Evolutionary conservation across 2,329 filamentous ascomycete species (phyloP).

Genomic region (Verticillium dahliae): DNA sequence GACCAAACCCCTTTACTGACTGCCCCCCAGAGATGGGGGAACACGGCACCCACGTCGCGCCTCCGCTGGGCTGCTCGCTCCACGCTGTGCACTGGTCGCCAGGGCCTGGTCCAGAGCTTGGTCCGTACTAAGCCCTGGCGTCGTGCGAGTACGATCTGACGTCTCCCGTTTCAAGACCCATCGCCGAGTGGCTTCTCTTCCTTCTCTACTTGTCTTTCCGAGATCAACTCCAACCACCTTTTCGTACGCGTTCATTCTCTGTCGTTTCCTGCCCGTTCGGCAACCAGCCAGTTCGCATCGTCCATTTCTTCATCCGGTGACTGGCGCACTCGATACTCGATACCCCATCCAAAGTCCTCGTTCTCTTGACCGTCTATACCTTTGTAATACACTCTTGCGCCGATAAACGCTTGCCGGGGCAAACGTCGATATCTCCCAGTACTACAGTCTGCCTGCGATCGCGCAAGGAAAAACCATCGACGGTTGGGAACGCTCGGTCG

Average conservation of each 20-base stretch:
- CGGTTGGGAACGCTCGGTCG: neutral
- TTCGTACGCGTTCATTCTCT: constrained; percentile 6
- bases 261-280: constrained; percentile 1
- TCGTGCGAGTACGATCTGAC: constrained; percentile 14
- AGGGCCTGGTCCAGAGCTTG: constrained; percentile 9
- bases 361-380: neutral
- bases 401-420: constrained; percentile 5
- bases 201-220: constrained; percentile 7
- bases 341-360: constrained; percentile 6
- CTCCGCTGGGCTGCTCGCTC: constrained; percentile 7
- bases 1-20: neutral
- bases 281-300: neutral
- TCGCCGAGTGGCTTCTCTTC: constrained; percentile 7
- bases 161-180: constrained; percentile 18
- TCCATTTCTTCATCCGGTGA: constrained; percentile 14
- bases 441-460: neutral
- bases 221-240: constrained; percentile 6
- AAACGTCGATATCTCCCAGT: constrained; percentile 2
- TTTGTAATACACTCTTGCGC: neutral
- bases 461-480: neutral
- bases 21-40: constrained; percentile 4
- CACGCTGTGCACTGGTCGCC: constrained; percentile 5
- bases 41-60: constrained; percentile 1
- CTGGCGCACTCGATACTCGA: constrained; percentile 10
- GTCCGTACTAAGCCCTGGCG: constrained; percentile 5